A percentile compares a stretch with the other conserved stretches of the same genome.
These are phyloP conservation scores for Pichia sp. DNA, from an alignment of 1,139 yeast species.

Conservation along the genomic window DNA sequence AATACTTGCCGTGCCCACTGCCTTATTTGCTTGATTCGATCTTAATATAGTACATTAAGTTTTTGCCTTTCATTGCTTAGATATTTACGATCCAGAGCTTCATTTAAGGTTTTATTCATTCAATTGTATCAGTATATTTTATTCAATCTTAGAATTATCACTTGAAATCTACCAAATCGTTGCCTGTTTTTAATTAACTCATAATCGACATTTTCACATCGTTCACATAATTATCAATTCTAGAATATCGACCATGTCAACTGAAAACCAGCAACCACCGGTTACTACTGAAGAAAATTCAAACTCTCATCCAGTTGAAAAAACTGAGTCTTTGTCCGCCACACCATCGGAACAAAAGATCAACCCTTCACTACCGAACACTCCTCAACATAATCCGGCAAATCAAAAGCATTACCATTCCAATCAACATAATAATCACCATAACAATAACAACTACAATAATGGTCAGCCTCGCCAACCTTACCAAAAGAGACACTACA, in stretches of 20 bases:
- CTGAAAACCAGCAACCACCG: not conserved
- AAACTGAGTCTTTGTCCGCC: conserved; percentile 1
- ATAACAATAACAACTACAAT: conserved; percentile 1
- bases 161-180: no score
- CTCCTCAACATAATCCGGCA: not conserved
- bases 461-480: conserved; percentile 1
- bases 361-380: conserved; percentile 1
- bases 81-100: no score
- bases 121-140: no score
- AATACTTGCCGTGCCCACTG: no score
- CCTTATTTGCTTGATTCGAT: no score
- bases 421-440: not conserved
- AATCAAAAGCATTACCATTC: not conserved
- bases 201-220: no score
- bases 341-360: not conserved
- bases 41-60: no score
- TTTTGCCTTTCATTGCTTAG: no score
- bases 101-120: no score
- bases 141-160: no score
- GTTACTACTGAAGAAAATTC: not conserved
- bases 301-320: not conserved
- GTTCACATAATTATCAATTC: no score
- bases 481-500: not conserved
- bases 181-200: no score
- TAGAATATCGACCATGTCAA: not conserved